Conservation (phyloP, 2,329 filamentous ascomycete genomes). For the Talaromyces sp. region DNA sequence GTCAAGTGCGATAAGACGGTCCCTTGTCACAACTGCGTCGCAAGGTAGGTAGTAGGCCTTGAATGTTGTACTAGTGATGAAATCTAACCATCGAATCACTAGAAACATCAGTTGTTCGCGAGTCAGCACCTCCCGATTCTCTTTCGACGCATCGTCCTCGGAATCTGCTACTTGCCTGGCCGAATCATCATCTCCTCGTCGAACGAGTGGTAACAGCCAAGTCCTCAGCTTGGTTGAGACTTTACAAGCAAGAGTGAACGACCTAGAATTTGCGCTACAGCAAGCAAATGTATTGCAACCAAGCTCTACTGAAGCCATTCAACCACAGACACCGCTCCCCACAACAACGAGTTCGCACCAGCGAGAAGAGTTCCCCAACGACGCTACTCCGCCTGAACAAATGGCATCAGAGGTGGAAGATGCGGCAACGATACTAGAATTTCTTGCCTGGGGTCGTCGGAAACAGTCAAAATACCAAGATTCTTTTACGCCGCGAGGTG, state of each 20-base stretch:
- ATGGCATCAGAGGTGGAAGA: slow-evolving; percentile 29
- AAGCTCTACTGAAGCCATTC: slow-evolving; percentile 1
- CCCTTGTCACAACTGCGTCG: slow-evolving; percentile 9
- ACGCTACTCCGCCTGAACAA: background rate
- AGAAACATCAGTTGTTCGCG: slow-evolving; percentile 4
- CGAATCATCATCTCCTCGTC: background rate
- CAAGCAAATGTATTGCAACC: background rate
- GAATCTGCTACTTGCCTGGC: background rate
- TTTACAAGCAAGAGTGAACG: background rate
- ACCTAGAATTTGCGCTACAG: background rate
- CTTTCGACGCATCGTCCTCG: background rate
- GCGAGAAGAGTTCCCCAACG: too few species aligned
- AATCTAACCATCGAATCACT: background rate
- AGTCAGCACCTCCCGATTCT: background rate
- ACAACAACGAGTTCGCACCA: background rate
- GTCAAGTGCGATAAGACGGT: slow-evolving; percentile 9
- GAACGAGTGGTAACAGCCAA: background rate
- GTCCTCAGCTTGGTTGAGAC: slow-evolving; percentile 3
- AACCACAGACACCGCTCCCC: background rate
- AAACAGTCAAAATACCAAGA: slow-evolving; percentile 30
- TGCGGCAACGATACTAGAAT: slow-evolving; percentile 43
- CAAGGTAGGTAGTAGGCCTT: background rate
- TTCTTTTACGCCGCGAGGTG: background rate
- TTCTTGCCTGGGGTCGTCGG: slow-evolving; percentile 43
- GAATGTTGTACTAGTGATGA: too few species aligned